Evolutionary conservation across 768 basidiomycete genomes (phyloP).

Genomic region (Dentipellis fragilis): DNA sequence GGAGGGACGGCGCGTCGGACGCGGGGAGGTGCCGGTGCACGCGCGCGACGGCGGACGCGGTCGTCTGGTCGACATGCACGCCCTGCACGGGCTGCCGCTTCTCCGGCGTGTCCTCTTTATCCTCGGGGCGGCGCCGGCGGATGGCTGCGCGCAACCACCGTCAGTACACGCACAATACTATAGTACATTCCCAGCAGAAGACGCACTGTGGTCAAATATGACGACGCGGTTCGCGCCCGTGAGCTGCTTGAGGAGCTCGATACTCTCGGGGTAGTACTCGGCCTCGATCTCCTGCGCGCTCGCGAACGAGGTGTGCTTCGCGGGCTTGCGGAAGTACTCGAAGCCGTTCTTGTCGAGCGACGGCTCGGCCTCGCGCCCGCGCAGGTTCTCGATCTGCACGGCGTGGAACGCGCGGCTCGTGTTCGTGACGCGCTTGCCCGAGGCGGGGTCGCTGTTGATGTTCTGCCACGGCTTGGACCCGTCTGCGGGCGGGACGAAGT

Average conservation of each 20-base stretch:
- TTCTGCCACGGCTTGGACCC: conserved; percentile 18
- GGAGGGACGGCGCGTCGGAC: conserved; percentile 26
- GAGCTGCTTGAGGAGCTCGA: conserved; percentile 44
- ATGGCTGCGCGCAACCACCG: conserved; percentile 25
- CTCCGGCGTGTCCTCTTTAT: conserved; percentile 25
- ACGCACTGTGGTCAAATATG: conserved; percentile 58
- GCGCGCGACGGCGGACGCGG: conserved; percentile 27
- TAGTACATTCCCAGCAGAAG: background rate
- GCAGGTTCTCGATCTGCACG: conserved; percentile 40
- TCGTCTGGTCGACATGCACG: conserved; percentile 39
- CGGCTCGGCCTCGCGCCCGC: conserved; percentile 35
- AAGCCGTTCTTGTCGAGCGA: conserved; percentile 45
- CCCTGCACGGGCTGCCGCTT: conserved; percentile 33
- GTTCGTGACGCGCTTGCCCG: conserved; percentile 28
- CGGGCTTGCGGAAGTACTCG: conserved; percentile 28
- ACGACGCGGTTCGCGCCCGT: conserved; percentile 53
- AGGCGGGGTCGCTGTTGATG: conserved; percentile 17
- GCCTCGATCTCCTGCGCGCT: conserved; percentile 40
- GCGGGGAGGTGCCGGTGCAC: conserved; percentile 34
- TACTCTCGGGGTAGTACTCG: conserved; percentile 55
- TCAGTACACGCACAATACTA: background rate
- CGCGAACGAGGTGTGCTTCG: conserved; percentile 37
- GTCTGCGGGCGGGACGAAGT: conserved; percentile 18
- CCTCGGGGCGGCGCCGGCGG: conserved; percentile 29
- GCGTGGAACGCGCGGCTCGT: conserved; percentile 20